phyloP scores from a whole-genome alignment of 2,329 filamentous ascomycete species.

The Fusarium sp. region DNA sequence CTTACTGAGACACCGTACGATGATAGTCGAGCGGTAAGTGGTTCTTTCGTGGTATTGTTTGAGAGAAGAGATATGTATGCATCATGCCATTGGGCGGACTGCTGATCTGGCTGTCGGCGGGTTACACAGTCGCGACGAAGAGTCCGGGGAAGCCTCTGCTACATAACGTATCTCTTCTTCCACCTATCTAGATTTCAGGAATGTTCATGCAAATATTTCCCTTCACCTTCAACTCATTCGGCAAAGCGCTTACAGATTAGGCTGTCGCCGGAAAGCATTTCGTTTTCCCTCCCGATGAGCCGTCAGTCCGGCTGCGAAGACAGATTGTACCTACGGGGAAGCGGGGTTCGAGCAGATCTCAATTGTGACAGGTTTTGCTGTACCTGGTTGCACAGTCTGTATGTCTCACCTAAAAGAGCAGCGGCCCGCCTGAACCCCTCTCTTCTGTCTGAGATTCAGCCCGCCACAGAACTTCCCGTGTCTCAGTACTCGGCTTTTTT shows the following conservation, averaged over 20 bases:
- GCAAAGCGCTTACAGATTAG: fast-evolving
- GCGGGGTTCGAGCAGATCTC: background rate
- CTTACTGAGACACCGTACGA: background rate
- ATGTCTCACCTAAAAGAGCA: background rate
- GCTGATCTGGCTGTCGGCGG: background rate
- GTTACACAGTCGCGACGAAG: background rate
- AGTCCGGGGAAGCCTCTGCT: background rate
- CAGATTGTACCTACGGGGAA: too few relatives aligned
- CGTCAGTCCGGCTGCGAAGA: background rate
- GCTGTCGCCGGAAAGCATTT: fast-evolving
- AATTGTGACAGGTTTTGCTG: background rate
- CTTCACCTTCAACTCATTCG: too few relatives aligned
- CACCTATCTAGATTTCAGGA: fast-evolving
- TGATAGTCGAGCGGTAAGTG: background rate
- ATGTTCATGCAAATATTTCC: fast-evolving
- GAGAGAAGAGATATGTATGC: background rate
- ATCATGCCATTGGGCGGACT: background rate
- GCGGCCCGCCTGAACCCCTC: background rate
- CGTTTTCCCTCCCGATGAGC: background rate
- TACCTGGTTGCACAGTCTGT: background rate
- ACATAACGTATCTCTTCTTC: fast-evolving
- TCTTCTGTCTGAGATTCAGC: background rate
- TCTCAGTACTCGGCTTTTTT: background rate
- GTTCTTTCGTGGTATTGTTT: fast-evolving
- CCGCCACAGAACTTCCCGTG: background rate